These are phyloP conservation scores for Geranium incanum DNA, from an alignment of 441 rosid species.

Conservation along the genomic window DNA sequence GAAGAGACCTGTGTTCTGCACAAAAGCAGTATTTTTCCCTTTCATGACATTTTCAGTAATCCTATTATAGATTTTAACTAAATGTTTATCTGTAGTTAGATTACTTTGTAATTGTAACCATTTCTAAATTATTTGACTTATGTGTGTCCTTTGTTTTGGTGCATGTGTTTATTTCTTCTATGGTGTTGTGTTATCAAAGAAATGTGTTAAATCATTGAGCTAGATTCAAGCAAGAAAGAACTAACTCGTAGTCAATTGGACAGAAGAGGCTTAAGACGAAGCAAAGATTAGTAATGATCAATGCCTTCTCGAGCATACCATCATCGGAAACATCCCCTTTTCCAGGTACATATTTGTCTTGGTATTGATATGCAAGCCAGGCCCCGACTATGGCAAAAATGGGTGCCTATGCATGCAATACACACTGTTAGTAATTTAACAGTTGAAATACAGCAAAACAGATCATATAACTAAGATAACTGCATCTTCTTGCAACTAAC, in stretches of 20 bases:
- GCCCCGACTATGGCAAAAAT: constrained; percentile 74
- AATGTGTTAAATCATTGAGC: not conserved
- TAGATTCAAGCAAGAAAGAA: constrained; percentile 5
- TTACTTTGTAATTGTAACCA: too few relatives aligned
- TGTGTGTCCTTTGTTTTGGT: not conserved
- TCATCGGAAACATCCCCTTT: constrained; percentile 48
- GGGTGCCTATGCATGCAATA: constrained; percentile 51
- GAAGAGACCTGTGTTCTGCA: not conserved
- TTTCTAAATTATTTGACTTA: too few relatives aligned
- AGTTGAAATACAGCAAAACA: not conserved
- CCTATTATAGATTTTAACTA: too few relatives aligned
- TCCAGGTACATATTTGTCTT: constrained; percentile 43
- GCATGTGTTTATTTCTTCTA: not conserved
- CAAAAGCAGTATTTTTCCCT: not conserved
- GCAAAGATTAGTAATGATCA: constrained; percentile 47
- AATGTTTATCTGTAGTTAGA: too few relatives aligned
- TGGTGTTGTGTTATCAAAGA: not conserved
- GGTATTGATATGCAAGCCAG: constrained; percentile 62
- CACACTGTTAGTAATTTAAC: not conserved
- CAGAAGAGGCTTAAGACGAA: constrained; percentile 60
- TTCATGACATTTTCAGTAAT: not conserved
- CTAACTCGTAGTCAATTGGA: constrained; percentile 67
- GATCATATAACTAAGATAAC: not conserved
- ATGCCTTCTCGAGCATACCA: constrained; percentile 60
- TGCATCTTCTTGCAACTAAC: not conserved